Base-by-base conservation (phyloP, 495 filamentous ascomycete species). In the Clohesyomyces aquaticus region DNA sequence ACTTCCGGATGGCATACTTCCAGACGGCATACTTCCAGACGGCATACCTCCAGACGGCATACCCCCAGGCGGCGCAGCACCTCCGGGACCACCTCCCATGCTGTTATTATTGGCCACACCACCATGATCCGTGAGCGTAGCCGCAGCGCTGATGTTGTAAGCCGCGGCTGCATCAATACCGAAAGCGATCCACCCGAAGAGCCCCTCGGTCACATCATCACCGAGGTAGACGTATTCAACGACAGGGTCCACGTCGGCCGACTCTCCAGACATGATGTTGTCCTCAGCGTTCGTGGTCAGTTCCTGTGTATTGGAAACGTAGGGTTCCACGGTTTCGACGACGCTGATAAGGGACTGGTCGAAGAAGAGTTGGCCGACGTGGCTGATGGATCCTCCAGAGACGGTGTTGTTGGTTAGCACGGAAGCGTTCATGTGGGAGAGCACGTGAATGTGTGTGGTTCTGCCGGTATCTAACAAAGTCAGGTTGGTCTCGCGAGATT, bases 361-460 rank as follows among this genome's bases (percentile, higher is more conserved):
- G 74, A 83, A 89, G 80, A 85, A 89, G 12, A 88, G 65, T 71
- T 88, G 85, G 62, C 85, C 76, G 59, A 87, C 76, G 71, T 89
- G 82, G 1, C 80, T 77, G 18, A 83, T 77, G 0, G 70, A 69
- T 3, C 81, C 83, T 49, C 79, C 79, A 21, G 73, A 76, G 52
- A 83, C 60, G 21, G 81, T 85, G 63, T 75, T 79, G 75, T 86
- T 83, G 14, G 75, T 68, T 16, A 60, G 47, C 16, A 65, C 1
- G 16, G 55, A 49, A 14, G 66, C 51, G 43, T 59, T 46, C 4
- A 49, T 45, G 45, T 69, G 66, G 21, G 35, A 23, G 18, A 63
- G 26, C 6, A 69, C 52, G 32, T 87, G 84, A 41, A 81, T 81
- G 71, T 87, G 85, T 12, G 77, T 84, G 3, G 83, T 79, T 16